phyloP scores from a whole-genome alignment of 257 asterid genomes.

The Eucommia ulmoides region DNA sequence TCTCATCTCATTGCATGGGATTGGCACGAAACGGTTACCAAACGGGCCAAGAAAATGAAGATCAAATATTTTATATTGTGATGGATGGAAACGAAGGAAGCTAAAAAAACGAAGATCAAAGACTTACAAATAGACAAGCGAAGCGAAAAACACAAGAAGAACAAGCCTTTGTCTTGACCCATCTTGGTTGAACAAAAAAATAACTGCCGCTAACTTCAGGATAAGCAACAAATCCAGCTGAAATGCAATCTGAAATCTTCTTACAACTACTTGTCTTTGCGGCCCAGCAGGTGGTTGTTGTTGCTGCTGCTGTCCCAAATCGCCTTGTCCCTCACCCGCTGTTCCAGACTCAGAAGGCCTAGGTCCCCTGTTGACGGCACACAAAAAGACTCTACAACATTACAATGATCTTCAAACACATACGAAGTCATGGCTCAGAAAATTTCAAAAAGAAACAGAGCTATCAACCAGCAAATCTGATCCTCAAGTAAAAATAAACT shows the following conservation, averaged over 20 bases:
- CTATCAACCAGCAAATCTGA: too few species aligned
- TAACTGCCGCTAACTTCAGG: conserved; percentile 80
- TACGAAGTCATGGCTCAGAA: too few species aligned
- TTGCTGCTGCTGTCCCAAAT: conserved; percentile 21
- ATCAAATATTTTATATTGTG: too few species aligned
- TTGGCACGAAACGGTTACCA: too few species aligned
- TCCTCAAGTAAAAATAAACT: too few species aligned
- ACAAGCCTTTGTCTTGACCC: conserved; percentile 83
- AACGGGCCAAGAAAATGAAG: too few species aligned
- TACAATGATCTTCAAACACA: too few species aligned
- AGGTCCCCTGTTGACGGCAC: conserved; percentile 43
- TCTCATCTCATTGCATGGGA: too few species aligned
- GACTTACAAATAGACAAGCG: conserved; percentile 76
- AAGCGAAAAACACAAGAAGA: conserved; percentile 70
- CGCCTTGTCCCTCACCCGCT: conserved; percentile 47
- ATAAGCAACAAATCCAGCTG: conserved; percentile 79
- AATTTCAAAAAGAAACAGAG: too few species aligned
- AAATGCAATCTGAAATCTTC: conserved; percentile 84
- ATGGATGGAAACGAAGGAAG: too few species aligned
- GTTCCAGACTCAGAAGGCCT: conserved; percentile 42
- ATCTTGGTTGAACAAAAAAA: conserved; percentile 91
- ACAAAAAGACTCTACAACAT: too few species aligned
- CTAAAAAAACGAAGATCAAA: conserved; percentile 4
- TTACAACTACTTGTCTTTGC: conserved; percentile 50
- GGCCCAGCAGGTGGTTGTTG: conserved; percentile 31